These are phyloP conservation scores for Crithidia mellificae DNA, from an alignment of 208 protist genomes.

Conservation along the genomic window DNA sequence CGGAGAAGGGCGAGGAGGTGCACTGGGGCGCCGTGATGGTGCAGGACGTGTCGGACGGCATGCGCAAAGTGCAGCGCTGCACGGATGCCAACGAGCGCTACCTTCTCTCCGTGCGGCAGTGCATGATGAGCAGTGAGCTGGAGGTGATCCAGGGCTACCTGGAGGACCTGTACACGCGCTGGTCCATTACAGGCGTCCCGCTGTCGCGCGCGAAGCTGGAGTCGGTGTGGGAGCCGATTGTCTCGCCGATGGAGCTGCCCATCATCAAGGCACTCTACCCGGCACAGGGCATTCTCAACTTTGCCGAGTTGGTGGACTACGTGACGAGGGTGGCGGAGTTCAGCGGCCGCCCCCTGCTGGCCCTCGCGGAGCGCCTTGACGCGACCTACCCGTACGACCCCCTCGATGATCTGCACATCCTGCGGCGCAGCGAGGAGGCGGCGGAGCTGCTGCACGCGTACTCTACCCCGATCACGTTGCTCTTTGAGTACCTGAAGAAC, in stretches of 20 bases:
- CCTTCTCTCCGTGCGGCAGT: constrained; percentile 58
- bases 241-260: constrained; percentile 53
- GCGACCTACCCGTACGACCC: constrained; percentile 61
- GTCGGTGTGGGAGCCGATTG: constrained; percentile 45
- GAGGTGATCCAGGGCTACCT: constrained; percentile 74
- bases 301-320: constrained; percentile 77
- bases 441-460: constrained; percentile 45
- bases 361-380: constrained; percentile 68
- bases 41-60: constrained; percentile 63
- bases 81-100: constrained; percentile 70
- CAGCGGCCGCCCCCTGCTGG: constrained; percentile 55
- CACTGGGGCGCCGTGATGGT: constrained; percentile 67
- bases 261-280: constrained; percentile 81
- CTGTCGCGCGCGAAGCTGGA: constrained; percentile 70
- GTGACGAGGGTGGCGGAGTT: constrained; percentile 76
- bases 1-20: constrained; percentile 22
- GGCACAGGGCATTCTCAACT: constrained; percentile 54
- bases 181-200: constrained; percentile 48
- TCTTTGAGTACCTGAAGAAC: constrained; percentile 55
- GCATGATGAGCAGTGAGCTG: constrained; percentile 60
- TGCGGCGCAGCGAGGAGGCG: constrained; percentile 44
- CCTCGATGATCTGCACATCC: constrained; percentile 50
- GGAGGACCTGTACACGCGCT: constrained; percentile 55
- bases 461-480: constrained; percentile 24
- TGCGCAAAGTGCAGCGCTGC: constrained; percentile 60